These are phyloP conservation scores for Achaetomium macrosporum DNA, from an alignment of 2,329 filamentous ascomycete genomes.

Conservation along the genomic window DNA sequence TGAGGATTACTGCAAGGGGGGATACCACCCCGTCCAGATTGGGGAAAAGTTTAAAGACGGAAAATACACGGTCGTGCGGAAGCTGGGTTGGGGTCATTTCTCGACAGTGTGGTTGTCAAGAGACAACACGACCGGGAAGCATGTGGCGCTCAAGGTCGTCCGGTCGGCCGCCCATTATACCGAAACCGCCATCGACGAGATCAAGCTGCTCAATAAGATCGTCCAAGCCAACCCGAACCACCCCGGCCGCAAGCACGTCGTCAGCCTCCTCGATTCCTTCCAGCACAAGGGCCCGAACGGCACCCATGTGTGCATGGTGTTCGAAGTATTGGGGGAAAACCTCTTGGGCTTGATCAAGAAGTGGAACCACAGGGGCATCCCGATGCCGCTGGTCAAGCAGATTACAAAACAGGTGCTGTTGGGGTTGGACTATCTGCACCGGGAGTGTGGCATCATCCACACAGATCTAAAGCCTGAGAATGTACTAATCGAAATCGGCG, in stretches of 20 bases:
- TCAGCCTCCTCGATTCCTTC: slow-evolving; percentile 93
- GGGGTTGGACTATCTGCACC: slow-evolving; percentile 90
- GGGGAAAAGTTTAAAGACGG: slow-evolving; percentile 98
- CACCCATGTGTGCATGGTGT: slow-evolving; percentile 98
- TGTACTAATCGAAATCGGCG: slow-evolving; percentile 96
- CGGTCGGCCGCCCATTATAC: slow-evolving; percentile 97
- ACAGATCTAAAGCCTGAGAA: slow-evolving; percentile 98
- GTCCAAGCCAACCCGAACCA: slow-evolving; percentile 93
- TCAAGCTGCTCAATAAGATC: slow-evolving; percentile 95
- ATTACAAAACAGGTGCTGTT: slow-evolving; percentile 97
- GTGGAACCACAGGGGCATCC: slow-evolving; percentile 96
- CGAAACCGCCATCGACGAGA: slow-evolving; percentile 97
- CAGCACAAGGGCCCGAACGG: slow-evolving; percentile 97
- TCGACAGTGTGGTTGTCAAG: slow-evolving; percentile 86
- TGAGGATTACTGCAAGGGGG: slow-evolving; percentile 98
- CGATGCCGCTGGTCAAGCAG: slow-evolving; percentile 93
- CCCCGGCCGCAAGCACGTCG: slow-evolving; percentile 89
- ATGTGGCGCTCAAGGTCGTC: slow-evolving; percentile 96
- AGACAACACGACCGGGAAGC: slow-evolving; percentile 84
- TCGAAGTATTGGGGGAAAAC: slow-evolving; percentile 95
- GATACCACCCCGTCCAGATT: slow-evolving; percentile 90
- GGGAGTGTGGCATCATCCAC: slow-evolving; percentile 98
- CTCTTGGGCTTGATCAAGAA: slow-evolving; percentile 91
- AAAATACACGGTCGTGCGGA: slow-evolving; percentile 92
- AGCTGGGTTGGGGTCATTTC: slow-evolving; percentile 97